Base-by-base conservation (phyloP, 129 eudicot species). In the Chrysanthemum lavandulifolium region DNA sequence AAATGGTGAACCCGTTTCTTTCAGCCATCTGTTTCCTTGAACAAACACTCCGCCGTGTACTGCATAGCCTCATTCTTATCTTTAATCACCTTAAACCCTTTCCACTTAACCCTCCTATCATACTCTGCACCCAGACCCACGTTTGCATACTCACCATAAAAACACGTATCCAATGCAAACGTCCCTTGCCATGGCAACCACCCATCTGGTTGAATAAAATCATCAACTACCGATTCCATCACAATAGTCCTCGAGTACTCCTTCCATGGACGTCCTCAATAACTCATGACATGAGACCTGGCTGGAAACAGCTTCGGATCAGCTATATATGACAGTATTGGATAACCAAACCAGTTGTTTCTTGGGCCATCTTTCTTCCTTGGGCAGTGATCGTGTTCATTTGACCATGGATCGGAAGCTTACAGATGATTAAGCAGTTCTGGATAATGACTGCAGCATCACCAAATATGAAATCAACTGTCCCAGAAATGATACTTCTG, bases 61-160 rank as follows among this genome's bases (percentile, higher is more conserved):
- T 0, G 4, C 52, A 65, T 65, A 16, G 15, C 69, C 52, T 65
- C 69, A 43, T 43, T 65, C 69, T 3, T 36, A 43, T 65, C 69
- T 7, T 21, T 65, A 36, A 65, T 65, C 29, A 16, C 69, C 69
- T 65, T 65, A 43, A 36, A 40, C 27, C 54, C 54, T 15, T 65
- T 65, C 54, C 69, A 15, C 29, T 65, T 65, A 65, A 15, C 53
- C 69, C 69, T 65, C n/a, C 25, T 40, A 8, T 65, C 4, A 12
- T 43, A 10, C 9, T n/a, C 29, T 43, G 69, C 69, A 36, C 54
- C 69, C n/a, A 6, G 13, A 9, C 69, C 69, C 52, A 65, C 54
- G 47, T 65, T 40, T 36, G 14, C 69, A 65, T 65, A 65, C 69
- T 65, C 69, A 2, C 53, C 54, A 65, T n/a, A 65, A 65, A 65